Conservation (phyloP, 1,284 basidiomycete species). For the Ustilago vetiveriae region DNA sequence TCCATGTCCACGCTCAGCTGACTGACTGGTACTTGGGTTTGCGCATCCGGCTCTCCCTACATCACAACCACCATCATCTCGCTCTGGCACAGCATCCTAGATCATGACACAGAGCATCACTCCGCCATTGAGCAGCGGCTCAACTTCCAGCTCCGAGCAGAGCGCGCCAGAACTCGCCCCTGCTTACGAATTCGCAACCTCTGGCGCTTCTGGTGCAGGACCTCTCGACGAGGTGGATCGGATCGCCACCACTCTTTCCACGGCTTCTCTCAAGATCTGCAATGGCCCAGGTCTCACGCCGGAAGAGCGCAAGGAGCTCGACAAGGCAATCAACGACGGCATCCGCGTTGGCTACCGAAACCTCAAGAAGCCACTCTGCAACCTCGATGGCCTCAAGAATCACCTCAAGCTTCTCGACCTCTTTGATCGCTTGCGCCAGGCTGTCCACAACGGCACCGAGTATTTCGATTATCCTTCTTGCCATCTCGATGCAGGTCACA, state of each 20-base stretch:
- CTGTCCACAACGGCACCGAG: conserved; percentile 33
- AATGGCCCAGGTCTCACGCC: conserved; percentile 29
- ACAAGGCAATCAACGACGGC: conserved; percentile 31
- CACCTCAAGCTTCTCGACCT: conserved; percentile 46
- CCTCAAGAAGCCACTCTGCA: conserved; percentile 4
- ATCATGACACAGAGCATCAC: conserved; percentile 16
- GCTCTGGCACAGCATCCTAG: not conserved
- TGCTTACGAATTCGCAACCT: conserved; percentile 15
- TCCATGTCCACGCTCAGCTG: too few relatives aligned
- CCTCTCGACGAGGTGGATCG: conserved; percentile 10
- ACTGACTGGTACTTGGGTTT: too few relatives aligned
- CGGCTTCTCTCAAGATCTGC: conserved; percentile 31
- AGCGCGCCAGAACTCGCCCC: conserved; percentile 7
- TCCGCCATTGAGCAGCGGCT: conserved; percentile 31
- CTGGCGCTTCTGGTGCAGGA: not conserved
- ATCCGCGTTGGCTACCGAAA: conserved; percentile 22
- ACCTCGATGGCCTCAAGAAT: conserved; percentile 23
- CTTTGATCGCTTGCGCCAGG: conserved; percentile 37
- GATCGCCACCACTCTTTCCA: conserved; percentile 17
- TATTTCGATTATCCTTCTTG: conserved; percentile 44
- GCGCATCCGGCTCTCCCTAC: too few relatives aligned
- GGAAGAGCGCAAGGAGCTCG: conserved; percentile 28
- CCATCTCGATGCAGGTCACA: conserved; percentile 23
- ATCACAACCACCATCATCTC: not conserved
- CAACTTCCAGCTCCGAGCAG: conserved; percentile 9